These are phyloP conservation scores for Isatis tinctoria DNA, from an alignment of 345 rosid species.

Conservation along the genomic window DNA sequence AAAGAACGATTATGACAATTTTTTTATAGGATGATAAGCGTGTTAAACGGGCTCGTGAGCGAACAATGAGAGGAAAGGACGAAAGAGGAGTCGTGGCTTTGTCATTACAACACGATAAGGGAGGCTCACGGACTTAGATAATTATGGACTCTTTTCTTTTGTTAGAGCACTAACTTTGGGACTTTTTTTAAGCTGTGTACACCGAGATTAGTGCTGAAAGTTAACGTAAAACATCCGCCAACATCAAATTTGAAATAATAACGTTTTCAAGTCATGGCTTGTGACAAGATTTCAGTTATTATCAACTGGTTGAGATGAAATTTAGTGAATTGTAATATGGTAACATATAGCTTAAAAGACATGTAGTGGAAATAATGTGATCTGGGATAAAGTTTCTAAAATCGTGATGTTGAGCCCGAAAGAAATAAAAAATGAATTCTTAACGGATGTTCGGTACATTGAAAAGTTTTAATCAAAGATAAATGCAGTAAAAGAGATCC, in stretches of 20 bases:
- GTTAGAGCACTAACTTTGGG: background rate
- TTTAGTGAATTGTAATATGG: background rate
- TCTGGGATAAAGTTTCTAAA: background rate
- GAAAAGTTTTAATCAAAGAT: background rate
- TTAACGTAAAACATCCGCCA: background rate
- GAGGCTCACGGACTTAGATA: slow-evolving; percentile 11
- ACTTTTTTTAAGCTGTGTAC: background rate
- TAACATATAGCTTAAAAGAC: too few species aligned
- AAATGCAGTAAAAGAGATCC: background rate
- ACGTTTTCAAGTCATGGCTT: background rate
- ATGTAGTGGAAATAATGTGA: background rate
- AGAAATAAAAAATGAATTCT: too few species aligned
- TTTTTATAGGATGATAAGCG: background rate
- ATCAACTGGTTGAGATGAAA: background rate
- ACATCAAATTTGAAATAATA: background rate
- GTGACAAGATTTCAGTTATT: too few species aligned
- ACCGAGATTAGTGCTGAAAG: background rate
- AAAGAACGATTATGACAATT: background rate
- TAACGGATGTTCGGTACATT: background rate
- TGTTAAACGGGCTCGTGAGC: slow-evolving; percentile 14
- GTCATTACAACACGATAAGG: slow-evolving; percentile 5
- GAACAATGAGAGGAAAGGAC: slow-evolving; percentile 4
- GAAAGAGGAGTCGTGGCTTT: slow-evolving; percentile 2
- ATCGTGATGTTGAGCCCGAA: background rate
- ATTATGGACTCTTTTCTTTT: background rate